Conservation (phyloP, 495 filamentous ascomycete species). For the Aspergillus avenaceus region DNA sequence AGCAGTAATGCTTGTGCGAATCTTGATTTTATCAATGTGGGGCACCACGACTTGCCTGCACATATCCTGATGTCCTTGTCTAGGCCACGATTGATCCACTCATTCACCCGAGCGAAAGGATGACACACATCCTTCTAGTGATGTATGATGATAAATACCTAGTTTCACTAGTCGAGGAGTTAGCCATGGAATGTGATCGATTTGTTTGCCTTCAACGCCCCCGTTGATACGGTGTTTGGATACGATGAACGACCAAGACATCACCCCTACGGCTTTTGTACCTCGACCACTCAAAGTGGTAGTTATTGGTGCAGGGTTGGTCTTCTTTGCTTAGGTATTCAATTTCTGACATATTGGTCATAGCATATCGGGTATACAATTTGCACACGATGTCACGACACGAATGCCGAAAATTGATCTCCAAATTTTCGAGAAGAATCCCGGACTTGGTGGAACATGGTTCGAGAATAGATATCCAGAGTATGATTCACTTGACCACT, state of each 20-base stretch:
- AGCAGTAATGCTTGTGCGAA: too few relatives aligned
- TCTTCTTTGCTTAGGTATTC: background rate
- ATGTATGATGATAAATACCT: too few relatives aligned
- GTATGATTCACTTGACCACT: background rate
- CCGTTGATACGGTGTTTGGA: too few relatives aligned
- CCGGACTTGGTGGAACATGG: background rate
- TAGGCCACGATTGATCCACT: too few relatives aligned
- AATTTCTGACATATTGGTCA: background rate
- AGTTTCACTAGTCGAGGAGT: too few relatives aligned
- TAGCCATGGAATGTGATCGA: too few relatives aligned
- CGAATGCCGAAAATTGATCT: background rate
- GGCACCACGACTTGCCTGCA: too few relatives aligned
- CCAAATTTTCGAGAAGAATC: constrained; percentile 6
- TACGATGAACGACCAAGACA: background rate
- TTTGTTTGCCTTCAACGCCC: too few relatives aligned
- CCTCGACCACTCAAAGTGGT: background rate
- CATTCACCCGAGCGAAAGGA: too few relatives aligned
- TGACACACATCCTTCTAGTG: too few relatives aligned
- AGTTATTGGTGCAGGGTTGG: background rate
- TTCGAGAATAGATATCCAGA: constrained; percentile 4
- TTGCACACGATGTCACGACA: background rate
- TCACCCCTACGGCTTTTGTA: background rate
- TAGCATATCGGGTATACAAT: background rate
- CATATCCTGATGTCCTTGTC: too few relatives aligned
- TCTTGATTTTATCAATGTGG: too few relatives aligned